A percentile compares a stretch with the other conserved stretches of the same genome.
These are phyloP conservation scores for Karstenula rhodostoma DNA, from an alignment of 2,329 filamentous ascomycete species.

Conservation along the genomic window DNA sequence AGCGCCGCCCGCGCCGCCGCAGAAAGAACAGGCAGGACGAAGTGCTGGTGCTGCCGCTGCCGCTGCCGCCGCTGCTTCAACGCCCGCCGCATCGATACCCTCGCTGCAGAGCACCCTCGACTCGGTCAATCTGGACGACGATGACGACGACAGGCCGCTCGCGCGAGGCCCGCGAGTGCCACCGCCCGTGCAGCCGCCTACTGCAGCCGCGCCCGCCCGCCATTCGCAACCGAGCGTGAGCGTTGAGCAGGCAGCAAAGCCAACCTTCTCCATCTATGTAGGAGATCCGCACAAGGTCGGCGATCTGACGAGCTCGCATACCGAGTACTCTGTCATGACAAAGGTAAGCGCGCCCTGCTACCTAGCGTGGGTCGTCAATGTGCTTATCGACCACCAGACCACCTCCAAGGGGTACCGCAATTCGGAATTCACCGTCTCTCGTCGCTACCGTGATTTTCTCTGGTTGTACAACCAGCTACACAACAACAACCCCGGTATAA, in stretches of 20 bases:
- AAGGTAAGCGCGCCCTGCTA: constrained; percentile 65
- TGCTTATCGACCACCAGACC: constrained; percentile 64
- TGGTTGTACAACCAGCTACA: constrained; percentile 98
- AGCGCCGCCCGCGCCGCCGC: constrained; percentile 71
- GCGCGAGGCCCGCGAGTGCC: constrained; percentile 68
- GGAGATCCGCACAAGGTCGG: constrained; percentile 98
- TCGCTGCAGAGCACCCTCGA: constrained; percentile 65
- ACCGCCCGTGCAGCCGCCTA: constrained; percentile 65
- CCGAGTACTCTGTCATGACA: constrained; percentile 94
- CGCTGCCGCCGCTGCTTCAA: constrained; percentile 57
- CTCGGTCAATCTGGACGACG: constrained; percentile 75
- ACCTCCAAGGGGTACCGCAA: constrained; percentile 95
- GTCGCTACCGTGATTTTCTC: constrained; percentile 94
- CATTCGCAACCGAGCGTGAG: constrained; percentile 80
- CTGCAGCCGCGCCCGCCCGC: constrained; percentile 57
- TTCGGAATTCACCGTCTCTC: constrained; percentile 89
- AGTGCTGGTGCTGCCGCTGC: constrained; percentile 62
- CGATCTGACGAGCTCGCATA: constrained; percentile 95
- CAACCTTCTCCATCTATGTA: constrained; percentile 87
- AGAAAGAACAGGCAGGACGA: constrained; percentile 66
- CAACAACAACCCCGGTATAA: constrained; percentile 91
- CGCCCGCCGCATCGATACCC: constrained; percentile 62
- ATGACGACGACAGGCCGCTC: constrained; percentile 58
- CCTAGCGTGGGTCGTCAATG: background rate
- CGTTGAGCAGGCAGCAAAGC: constrained; percentile 92